Evolutionary conservation across 2,329 filamentous ascomycete species (phyloP).

Genomic region (Calonectria ilicicola): DNA sequence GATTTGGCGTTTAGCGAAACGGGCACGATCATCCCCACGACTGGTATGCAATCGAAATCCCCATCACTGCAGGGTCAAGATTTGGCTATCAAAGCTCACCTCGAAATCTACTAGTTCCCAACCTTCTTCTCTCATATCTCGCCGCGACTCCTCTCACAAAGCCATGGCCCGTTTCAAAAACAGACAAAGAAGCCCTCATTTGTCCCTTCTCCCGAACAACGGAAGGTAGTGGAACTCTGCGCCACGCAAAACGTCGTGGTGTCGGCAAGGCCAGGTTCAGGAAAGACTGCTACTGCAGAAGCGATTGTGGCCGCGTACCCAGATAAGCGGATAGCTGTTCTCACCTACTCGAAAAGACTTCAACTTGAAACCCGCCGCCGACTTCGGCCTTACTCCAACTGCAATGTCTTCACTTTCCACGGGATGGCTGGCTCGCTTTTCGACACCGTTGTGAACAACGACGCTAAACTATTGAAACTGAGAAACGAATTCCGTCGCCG

Average conservation of each 20-base stretch:
- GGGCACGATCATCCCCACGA: neutral
- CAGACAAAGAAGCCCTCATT: neutral
- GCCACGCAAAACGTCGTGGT: neutral
- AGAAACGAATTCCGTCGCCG: neutral
- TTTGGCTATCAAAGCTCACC: neutral
- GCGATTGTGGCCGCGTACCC: neutral
- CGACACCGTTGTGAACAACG: neutral
- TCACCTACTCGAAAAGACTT: neutral
- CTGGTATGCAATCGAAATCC: neutral
- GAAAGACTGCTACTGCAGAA: neutral
- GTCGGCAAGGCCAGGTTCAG: neutral
- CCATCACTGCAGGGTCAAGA: fast-evolving
- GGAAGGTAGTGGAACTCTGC: neutral
- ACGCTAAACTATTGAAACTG: neutral
- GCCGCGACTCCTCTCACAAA: neutral
- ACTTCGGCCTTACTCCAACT: neutral
- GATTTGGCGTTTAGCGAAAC: neutral
- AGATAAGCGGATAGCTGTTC: neutral
- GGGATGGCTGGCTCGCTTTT: neutral
- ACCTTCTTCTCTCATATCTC: neutral
- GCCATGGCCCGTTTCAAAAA: neutral
- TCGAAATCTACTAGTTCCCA: too few relatives aligned
- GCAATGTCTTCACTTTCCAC: neutral
- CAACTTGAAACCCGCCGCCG: neutral
- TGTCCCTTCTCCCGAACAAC: neutral